phyloP scores from a whole-genome alignment of 805 yeast genomes.

The Kazachstania martiniae region DNA sequence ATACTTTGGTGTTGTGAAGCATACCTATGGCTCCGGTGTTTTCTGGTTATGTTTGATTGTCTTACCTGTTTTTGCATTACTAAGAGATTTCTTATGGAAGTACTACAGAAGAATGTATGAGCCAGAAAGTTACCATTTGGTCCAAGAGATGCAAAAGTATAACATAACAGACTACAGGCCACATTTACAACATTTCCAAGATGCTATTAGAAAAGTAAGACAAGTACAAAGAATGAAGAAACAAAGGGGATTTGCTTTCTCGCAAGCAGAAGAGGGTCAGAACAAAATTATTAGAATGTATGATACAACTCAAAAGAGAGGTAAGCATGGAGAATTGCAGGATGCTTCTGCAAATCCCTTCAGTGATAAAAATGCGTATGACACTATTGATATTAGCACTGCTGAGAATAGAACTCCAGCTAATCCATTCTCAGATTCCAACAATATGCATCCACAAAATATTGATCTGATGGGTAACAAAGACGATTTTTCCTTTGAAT shows the following conservation, averaged over 20 bases:
- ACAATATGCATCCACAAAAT: background rate
- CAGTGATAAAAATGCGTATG: conserved; percentile 8
- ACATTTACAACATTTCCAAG: conserved; percentile 93
- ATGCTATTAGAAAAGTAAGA: conserved; percentile 91
- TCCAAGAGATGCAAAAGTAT: conserved; percentile 93
- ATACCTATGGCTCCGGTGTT: conserved; percentile 62
- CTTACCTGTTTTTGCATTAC: conserved; percentile 63
- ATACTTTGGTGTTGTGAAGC: conserved; percentile 67
- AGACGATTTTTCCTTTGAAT: conserved; percentile 5
- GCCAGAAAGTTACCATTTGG: conserved; percentile 90
- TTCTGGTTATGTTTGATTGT: conserved; percentile 80
- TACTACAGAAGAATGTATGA: conserved; percentile 83
- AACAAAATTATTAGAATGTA: conserved; percentile 86
- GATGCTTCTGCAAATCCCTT: conserved; percentile 31
- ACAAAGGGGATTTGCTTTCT: conserved; percentile 97
- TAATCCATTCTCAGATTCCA: conserved; percentile 12
- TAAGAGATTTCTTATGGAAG: conserved; percentile 90
- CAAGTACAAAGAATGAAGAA: conserved; percentile 97
- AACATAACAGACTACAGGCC: conserved; percentile 91
- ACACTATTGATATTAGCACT: too few species aligned
- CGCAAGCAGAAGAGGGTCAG: conserved; percentile 92
- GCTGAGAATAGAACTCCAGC: too few species aligned
- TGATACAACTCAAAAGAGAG: conserved; percentile 82
- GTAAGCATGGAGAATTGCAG: conserved; percentile 54
- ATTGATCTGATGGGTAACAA: background rate